Evolutionary conservation across 805 yeast species (phyloP), one percentile per base, ranked within the genome.

Genomic region (Saturnispora zaruensis): DNA sequence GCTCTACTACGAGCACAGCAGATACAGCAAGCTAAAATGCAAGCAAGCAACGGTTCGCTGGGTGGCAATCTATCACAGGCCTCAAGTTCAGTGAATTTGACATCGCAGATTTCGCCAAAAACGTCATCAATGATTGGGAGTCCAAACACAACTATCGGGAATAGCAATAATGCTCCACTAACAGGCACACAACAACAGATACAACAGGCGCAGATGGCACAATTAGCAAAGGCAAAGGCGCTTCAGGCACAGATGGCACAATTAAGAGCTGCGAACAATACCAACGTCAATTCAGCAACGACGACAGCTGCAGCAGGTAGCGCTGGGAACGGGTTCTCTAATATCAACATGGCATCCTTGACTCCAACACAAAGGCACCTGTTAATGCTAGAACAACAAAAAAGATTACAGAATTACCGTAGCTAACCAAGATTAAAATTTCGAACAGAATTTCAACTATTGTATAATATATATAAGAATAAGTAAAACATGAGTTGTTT

Each of bases 151-250:
- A 43, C 28, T 36, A 26, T 40, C 34, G 37, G 18, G 43, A 34
- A 53, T 36, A 48, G 46, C 21, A 43, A 51, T 49, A 41, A 32
- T 21, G 32, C 18, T 20, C 44, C 47, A 40, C 28, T 25, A 16
- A 41, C 23, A 48, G 47, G 47, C 14, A 25, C 47, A 46, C 51
- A 51, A 43, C 52, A 50, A 43, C 56, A 44, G 33, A 20, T 46
- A 18, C 48, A 45, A 20, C 48, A 45, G 23, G 30, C 40, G 21
- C 48, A 45, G 23, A 45, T 45, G 53, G 59, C 52, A 51, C 57
- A 52, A 54, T 54, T 57, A 44, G 60, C 59, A 42, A 53, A 57
- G 37, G 62, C 55, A 43, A 56, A 57, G 32, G 56, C 58, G 6
- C 53, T 57, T 9, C 51, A 50, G 3, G 50, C 55, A 32, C 52